Evolutionary conservation across 2,329 filamentous ascomycete genomes (phyloP).

Genomic region (Ascochyta viciae-villosae): DNA sequence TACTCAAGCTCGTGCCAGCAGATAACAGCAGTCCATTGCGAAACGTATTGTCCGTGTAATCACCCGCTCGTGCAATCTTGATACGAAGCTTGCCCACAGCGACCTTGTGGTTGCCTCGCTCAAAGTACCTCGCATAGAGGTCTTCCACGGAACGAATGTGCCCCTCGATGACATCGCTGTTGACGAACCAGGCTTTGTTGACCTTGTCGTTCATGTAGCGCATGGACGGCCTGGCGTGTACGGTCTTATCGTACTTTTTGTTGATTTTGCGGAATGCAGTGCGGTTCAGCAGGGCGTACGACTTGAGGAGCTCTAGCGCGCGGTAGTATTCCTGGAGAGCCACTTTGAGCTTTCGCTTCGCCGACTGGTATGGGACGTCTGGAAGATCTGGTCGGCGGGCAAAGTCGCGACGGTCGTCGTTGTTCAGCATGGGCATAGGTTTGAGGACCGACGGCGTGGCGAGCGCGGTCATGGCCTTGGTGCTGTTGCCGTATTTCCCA

Average conservation of each 20-base stretch:
- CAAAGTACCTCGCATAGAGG: constrained; percentile 93
- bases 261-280: constrained; percentile 97
- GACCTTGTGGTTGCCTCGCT: constrained; percentile 90
- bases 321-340: constrained; percentile 94
- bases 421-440: constrained; percentile 34
- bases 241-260: constrained; percentile 97
- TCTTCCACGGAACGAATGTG: constrained; percentile 86
- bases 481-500: constrained; percentile 63
- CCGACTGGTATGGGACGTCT: constrained; percentile 81
- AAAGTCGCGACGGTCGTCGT: constrained; percentile 53
- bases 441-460: constrained; percentile 52
- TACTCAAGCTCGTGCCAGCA: constrained; percentile 52
- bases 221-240: constrained; percentile 76
- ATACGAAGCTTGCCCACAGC: constrained; percentile 86
- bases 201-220: constrained; percentile 92
- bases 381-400: constrained; percentile 45
- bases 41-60: constrained; percentile 66
- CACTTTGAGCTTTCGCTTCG: constrained; percentile 89
- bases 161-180: constrained; percentile 81
- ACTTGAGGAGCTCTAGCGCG: constrained; percentile 87
- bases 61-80: constrained; percentile 65
- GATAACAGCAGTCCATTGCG: constrained; percentile 60
- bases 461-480: constrained; percentile 52
- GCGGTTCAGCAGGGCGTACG: constrained; percentile 86
- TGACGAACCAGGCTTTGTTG: constrained; percentile 88